phyloP scores from a whole-genome alignment of 2,329 filamentous ascomycete species.

The Exophiala phaeomuriformis region DNA sequence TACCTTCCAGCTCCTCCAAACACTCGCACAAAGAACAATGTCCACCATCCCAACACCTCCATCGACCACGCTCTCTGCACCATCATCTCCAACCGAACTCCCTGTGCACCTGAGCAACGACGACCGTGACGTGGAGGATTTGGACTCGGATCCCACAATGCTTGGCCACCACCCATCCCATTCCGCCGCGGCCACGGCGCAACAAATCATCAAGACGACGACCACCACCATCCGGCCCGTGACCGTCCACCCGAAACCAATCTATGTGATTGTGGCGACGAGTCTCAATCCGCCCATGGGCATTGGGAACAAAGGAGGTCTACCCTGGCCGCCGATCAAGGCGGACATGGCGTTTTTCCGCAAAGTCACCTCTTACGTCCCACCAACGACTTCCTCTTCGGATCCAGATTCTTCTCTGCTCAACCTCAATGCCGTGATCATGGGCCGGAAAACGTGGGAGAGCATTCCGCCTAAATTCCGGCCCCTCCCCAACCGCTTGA shows the following conservation, averaged over 20 bases:
- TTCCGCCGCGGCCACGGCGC: not conserved
- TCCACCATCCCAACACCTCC: constrained; percentile 21
- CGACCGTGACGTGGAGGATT: not conserved
- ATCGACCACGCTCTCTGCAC: constrained; percentile 20
- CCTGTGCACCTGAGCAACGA: not conserved
- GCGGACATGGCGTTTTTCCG: constrained; percentile 95
- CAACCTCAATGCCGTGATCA: constrained; percentile 77
- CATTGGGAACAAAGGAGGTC: constrained; percentile 68
- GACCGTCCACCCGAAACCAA: constrained; percentile 20
- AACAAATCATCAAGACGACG: constrained; percentile 21
- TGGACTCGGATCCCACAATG: constrained; percentile 3
- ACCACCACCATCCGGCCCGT: constrained; percentile 17
- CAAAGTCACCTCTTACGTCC: constrained; percentile 59
- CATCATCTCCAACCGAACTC: constrained; percentile 25
- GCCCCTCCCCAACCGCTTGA: constrained; percentile 71
- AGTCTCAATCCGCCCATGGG: constrained; percentile 69
- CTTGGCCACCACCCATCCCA: too few species aligned
- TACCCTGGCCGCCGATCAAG: constrained; percentile 84
- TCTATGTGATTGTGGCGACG: constrained; percentile 41
- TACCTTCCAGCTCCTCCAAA: too few species aligned
- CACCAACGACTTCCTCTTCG: constrained; percentile 29
- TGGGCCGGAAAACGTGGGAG: constrained; percentile 97
- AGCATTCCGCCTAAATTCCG: constrained; percentile 72
- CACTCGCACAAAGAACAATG: constrained; percentile 5
- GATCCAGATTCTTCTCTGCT: constrained; percentile 22